Evolutionary conservation across 2,329 filamentous ascomycete species (phyloP).

Genomic region (Sarocladium strictum): DNA sequence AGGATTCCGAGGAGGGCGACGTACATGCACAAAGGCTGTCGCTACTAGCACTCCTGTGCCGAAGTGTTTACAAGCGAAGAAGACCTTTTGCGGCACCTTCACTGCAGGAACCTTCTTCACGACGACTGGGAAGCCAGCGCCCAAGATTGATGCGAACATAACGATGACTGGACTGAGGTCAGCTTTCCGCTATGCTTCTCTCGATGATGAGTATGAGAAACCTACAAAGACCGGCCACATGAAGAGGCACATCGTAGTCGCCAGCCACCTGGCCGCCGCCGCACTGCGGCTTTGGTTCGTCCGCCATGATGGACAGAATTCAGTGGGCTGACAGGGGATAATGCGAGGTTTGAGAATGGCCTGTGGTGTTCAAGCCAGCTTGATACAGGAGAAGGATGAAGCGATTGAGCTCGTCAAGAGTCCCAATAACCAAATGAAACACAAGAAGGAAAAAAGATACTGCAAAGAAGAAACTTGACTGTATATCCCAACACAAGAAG

Average conservation of each 20-base stretch:
- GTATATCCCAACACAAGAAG: constrained; percentile 7
- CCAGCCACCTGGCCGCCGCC: constrained; percentile 14
- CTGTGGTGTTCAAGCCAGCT: constrained; percentile 1
- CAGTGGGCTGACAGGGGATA: background rate
- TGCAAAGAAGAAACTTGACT: background rate
- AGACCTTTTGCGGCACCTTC: constrained; percentile 49
- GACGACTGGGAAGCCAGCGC: constrained; percentile 46
- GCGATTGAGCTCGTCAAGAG: constrained; percentile 3
- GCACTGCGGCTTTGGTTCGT: constrained; percentile 21
- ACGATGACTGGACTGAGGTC: background rate
- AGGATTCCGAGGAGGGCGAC: constrained; percentile 15
- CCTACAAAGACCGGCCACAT: constrained; percentile 26
- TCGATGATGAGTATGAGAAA: background rate
- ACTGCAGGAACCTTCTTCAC: constrained; percentile 52
- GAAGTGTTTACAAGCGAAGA: constrained; percentile 60
- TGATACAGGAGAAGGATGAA: background rate
- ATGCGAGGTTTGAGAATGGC: background rate
- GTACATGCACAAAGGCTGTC: constrained; percentile 66
- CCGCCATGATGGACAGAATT: background rate
- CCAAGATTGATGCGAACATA: constrained; percentile 17
- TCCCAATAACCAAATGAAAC: background rate
- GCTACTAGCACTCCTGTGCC: constrained; percentile 68
- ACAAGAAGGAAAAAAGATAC: background rate
- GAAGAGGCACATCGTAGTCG: constrained; percentile 22
- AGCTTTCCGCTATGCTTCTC: background rate